A percentile compares a stretch with the other conserved stretches of the same genome.
Evolutionary conservation across 2,329 filamentous ascomycete species (phyloP).

Genomic region (Pyrenophora teres): DNA sequence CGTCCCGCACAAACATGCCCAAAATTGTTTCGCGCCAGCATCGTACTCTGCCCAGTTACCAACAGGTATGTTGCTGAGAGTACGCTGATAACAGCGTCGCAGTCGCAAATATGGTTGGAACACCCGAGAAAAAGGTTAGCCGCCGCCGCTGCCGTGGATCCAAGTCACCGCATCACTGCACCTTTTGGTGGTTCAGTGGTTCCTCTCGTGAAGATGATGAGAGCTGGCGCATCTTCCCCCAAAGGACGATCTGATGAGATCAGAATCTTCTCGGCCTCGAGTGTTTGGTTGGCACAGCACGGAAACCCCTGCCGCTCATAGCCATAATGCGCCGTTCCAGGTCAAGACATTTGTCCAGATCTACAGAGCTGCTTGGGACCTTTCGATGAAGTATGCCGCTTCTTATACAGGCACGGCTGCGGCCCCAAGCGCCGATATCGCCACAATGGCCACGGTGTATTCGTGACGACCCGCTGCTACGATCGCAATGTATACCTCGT

Average conservation of each 20-base stretch:
- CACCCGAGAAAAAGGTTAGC: conserved; percentile 44
- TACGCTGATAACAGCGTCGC: conserved; percentile 44
- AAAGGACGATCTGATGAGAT: conserved; percentile 40
- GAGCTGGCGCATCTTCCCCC: too few relatives aligned
- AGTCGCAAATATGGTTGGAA: conserved; percentile 47
- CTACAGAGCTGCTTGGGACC: conserved; percentile 44
- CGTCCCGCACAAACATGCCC: conserved; percentile 53
- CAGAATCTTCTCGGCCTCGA: conserved; percentile 42
- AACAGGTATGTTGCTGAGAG: conserved; percentile 36
- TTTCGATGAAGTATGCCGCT: conserved; percentile 52
- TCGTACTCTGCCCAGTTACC: conserved; percentile 48
- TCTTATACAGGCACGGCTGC: conserved; percentile 54
- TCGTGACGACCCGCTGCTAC: conserved; percentile 55
- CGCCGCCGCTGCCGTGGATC: conserved; percentile 26
- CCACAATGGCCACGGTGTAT: conserved; percentile 55
- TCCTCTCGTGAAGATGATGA: too few relatives aligned
- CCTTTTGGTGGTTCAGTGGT: conserved; percentile 44
- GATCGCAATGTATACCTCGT: conserved; percentile 53
- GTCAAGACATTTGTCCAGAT: conserved; percentile 37
- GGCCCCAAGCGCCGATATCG: conserved; percentile 54
- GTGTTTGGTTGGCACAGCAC: conserved; percentile 45
- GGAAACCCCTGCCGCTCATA: conserved; percentile 41
- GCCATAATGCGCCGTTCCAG: conserved; percentile 33
- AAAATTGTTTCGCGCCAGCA: conserved; percentile 49
- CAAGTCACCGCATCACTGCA: conserved; percentile 48